These are phyloP conservation scores for Capsicum pubescens DNA, from an alignment of 257 asterid genomes.

Conservation along the genomic window DNA sequence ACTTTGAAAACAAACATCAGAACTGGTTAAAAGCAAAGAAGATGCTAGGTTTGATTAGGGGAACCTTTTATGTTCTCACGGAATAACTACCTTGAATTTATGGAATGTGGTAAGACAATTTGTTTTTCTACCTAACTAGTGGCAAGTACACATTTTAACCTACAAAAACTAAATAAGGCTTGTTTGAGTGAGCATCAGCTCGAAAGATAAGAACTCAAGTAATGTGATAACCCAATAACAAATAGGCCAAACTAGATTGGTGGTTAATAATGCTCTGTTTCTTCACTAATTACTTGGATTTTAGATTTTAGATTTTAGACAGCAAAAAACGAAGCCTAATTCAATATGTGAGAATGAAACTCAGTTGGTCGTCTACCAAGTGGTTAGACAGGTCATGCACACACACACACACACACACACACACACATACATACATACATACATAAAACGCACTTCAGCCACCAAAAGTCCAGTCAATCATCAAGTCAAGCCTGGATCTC, in stretches of 20 bases:
- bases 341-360: background rate
- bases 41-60: background rate
- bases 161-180: background rate
- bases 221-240: background rate
- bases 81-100: background rate
- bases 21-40: background rate
- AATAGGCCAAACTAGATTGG: conserved; percentile 17
- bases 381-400: background rate
- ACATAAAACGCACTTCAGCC: conserved; percentile 1
- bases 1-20: background rate
- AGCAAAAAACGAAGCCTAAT: background rate
- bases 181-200: background rate
- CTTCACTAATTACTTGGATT: background rate
- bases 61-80: background rate
- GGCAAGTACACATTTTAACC: background rate
- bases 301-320: background rate
- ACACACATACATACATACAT: too few relatives aligned
- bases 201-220: background rate
- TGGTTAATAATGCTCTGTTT: background rate
- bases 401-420: too few relatives aligned
- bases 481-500: background rate
- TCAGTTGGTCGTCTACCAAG: background rate
- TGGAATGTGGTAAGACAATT: background rate
- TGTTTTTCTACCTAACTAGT: background rate
- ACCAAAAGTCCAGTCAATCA: background rate